Evolutionary conservation across 75 land plant genomes (phyloP), one percentile per base, ranked within the genome.

Genomic region (Adiantum capillusveneris): DNA sequence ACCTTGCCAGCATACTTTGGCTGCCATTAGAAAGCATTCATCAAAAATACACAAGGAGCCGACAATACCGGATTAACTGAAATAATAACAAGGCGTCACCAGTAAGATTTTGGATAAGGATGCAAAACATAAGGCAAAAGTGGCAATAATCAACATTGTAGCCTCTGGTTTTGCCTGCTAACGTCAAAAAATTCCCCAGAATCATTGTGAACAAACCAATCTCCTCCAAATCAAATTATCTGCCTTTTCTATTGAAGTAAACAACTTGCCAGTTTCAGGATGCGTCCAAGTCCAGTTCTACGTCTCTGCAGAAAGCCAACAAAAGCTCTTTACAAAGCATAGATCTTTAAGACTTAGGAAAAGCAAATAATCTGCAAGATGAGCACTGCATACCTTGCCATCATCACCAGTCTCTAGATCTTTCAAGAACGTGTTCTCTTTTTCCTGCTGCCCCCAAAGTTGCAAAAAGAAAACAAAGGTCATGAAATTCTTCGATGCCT

Each of bases 1-100:
- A 95, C 78, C 56, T 72, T 72, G 29, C 99, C 99, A 63, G 97
- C 99, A 75, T 70, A 90, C 63, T 87, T 90, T 44, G 97, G 97
- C 99, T 95, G 82, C 67, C 73, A 45, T 25, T 11, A 2, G 26
- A 68, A 29, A 56, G 44, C n/a, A n/a, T 28, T 30, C 29, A 29
- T 16, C 37, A 34, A 34, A 5, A 34, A 34, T 34, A 21, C 16
- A 36, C 36, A 28, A 34, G 16, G n/a, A 28, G 16, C 28, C 6
- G 5, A 17, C 16, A 9, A 56, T 12, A 56, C 28, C 17, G 18
- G 22, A 56, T 18, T 11, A 17, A 16, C 58, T 56, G n/a, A 5
- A 56, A 16, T 25, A 41, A 9, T 21, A 63, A 57, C 24, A 36
- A 71, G 27, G 39, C 67, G 81, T 31, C 81, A 94, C 98, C 74